Evolutionary conservation across 306 rosid genomes (phyloP), one percentile per base, ranked within the genome.

Genomic region (Spatholobus suberectus): DNA sequence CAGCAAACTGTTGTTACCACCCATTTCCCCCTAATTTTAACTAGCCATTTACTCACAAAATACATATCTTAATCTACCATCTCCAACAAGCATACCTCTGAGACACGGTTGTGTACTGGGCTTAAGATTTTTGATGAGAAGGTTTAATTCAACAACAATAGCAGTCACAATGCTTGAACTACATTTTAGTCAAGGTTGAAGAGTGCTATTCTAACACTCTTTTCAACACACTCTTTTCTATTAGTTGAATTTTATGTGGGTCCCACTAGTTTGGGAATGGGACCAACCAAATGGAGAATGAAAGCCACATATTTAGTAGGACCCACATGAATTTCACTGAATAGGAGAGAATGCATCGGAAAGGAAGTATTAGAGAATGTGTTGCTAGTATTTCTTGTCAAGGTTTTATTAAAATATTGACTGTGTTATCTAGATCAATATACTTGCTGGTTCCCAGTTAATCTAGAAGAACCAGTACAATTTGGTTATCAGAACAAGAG

Each of bases 21-120:
- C 26, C 75, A 46, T 5, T 49, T 67, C 55, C 44, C 11, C 6
- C 27, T 8, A 17, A 52, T 35, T 29, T 59, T 59, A 32, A 59
- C 73, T 69, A 41, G 51, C 70, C 44, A 65, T 73, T 46, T 47
- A 81, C 55, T 46, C 41, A 61, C 65, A 73, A 81, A 49, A 71
- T 43, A 15, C 37, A 12, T 20, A 38, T 78, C 41, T 54, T 55
- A 10, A 54, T 18, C 41, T 79, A 34, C 26, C 40, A 32, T 27
- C 47, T 69, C 49, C 49, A 74, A 70, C 83, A 71, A 83, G 73
- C 35, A 46, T 46, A 41, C 24, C 38, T 82, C 27, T 44, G 32
- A 23, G 21, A 26, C 61, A 80, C 4, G 37, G 58, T 24, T 29
- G 15, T n/a, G 44, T 43, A 61, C 5, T 29, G 61, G 32, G 35